Percentiles rank a stretch among this genome's conserved stretches.
phyloP scores from a whole-genome alignment of 768 basidiomycete species.

The Agaricus blazei region DNA sequence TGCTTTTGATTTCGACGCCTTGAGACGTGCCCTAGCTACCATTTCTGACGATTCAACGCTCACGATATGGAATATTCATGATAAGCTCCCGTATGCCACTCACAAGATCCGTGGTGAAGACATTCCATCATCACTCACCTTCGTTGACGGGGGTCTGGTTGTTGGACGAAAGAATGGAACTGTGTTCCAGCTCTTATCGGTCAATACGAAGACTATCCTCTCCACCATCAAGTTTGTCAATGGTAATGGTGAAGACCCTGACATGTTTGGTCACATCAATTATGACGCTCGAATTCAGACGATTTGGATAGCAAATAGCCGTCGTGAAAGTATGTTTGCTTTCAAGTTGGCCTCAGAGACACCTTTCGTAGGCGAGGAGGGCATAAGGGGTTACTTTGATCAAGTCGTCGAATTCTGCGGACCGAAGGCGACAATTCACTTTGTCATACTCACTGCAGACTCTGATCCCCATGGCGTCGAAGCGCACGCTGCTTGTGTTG shows the following conservation, averaged over 20 bases:
- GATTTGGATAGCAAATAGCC: conserved; percentile 83
- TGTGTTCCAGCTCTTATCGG: conserved; percentile 76
- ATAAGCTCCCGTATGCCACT: conserved; percentile 69
- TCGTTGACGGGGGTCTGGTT: conserved; percentile 82
- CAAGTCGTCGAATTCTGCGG: conserved; percentile 81
- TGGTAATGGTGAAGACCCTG: conserved; percentile 57
- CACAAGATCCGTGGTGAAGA: conserved; percentile 79
- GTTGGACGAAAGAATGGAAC: conserved; percentile 84
- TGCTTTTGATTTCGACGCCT: conserved; percentile 81
- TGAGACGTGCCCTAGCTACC: conserved; percentile 72
- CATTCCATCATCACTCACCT: conserved; percentile 75
- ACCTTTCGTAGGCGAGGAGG: conserved; percentile 57
- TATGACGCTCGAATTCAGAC: conserved; percentile 85
- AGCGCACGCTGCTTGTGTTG: conserved; percentile 78
- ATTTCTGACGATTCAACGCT: conserved; percentile 80
- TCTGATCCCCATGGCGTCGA: conserved; percentile 80
- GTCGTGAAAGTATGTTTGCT: conserved; percentile 79
- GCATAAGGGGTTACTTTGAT: conserved; percentile 63
- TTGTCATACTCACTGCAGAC: conserved; percentile 82
- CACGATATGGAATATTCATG: conserved; percentile 78
- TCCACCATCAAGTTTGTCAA: conserved; percentile 80
- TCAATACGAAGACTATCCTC: conserved; percentile 64
- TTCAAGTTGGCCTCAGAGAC: conserved; percentile 70
- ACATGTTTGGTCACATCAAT: conserved; percentile 86
- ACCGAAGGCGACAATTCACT: conserved; percentile 83